Conservation (phyloP, 2,329 filamentous ascomycete genomes). For the Diaporthe sp. region DNA sequence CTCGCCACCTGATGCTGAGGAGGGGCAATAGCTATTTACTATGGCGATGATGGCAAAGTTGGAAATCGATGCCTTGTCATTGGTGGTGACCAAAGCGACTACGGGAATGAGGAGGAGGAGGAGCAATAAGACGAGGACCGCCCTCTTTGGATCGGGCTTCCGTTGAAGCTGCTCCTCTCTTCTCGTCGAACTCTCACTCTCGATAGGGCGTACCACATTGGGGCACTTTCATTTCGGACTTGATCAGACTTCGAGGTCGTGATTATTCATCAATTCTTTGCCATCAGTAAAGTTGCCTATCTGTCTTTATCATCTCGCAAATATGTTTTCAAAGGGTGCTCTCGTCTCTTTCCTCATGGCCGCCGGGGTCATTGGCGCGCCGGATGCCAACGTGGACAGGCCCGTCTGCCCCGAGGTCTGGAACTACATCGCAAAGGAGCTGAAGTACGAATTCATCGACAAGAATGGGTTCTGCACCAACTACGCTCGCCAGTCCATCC, state of each 20-base stretch:
- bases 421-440: conserved; percentile 30
- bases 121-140: neutral
- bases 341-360: conserved; percentile 16
- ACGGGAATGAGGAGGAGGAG: neutral
- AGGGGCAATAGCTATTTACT: neutral
- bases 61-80: neutral
- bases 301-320: neutral
- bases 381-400: neutral
- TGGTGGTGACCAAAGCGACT: neutral
- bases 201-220: neutral
- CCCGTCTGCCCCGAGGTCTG: conserved; percentile 25
- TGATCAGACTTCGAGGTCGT: neutral
- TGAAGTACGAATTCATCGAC: conserved; percentile 34
- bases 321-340: conserved; percentile 7
- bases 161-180: neutral
- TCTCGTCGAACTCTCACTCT: neutral
- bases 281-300: neutral
- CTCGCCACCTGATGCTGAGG: neutral
- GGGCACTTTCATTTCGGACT: neutral
- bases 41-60: neutral
- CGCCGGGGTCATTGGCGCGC: conserved; percentile 6
- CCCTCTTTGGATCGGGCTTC: neutral
- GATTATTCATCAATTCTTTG: neutral
- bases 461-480: conserved; percentile 25
- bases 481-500: conserved; percentile 33